Evolutionary conservation across 345 rosid species (phyloP).

Genomic region (Eucalyptus sp.): DNA sequence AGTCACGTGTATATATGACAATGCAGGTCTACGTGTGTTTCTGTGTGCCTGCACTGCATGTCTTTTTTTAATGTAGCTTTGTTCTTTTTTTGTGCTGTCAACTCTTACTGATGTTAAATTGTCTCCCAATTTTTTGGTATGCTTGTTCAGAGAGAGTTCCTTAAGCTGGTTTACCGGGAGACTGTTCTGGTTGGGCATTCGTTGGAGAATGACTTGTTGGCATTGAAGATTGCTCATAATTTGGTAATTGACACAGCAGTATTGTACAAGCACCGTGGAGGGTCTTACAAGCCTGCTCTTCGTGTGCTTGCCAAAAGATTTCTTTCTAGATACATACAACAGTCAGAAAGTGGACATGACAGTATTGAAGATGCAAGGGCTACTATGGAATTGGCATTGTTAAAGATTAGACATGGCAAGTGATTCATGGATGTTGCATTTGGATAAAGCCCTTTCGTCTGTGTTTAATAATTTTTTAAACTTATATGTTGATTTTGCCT

Average conservation of each 20-base stretch:
- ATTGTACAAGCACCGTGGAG: conserved; percentile 69
- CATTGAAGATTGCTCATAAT: conserved; percentile 73
- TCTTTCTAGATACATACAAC: conserved; percentile 79
- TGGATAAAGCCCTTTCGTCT: neutral
- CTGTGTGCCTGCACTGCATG: neutral
- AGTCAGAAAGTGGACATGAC: conserved; percentile 73
- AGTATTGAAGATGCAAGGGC: conserved; percentile 91
- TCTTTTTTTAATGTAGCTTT: neutral
- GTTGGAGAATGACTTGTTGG: conserved; percentile 85
- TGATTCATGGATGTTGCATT: neutral
- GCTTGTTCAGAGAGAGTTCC: conserved; percentile 62
- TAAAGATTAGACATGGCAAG: conserved; percentile 80
- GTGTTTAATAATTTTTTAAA: neutral
- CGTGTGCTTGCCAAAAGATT: conserved; percentile 68
- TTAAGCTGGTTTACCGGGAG: conserved; percentile 71
- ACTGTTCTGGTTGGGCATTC: conserved; percentile 92
- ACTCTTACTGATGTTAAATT: neutral
- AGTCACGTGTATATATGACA: neutral
- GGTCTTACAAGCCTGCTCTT: conserved; percentile 76
- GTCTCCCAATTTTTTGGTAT: neutral
- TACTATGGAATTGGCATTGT: conserved; percentile 75
- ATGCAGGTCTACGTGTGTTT: neutral
- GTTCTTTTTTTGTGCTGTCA: neutral
- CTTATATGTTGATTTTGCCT: neutral
- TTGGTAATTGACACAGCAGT: conserved; percentile 92